Percentiles rank a stretch among this genome's conserved stretches.
These are phyloP conservation scores for Earliella scabrosa DNA, from an alignment of 1,284 basidiomycete species.

Conservation along the genomic window DNA sequence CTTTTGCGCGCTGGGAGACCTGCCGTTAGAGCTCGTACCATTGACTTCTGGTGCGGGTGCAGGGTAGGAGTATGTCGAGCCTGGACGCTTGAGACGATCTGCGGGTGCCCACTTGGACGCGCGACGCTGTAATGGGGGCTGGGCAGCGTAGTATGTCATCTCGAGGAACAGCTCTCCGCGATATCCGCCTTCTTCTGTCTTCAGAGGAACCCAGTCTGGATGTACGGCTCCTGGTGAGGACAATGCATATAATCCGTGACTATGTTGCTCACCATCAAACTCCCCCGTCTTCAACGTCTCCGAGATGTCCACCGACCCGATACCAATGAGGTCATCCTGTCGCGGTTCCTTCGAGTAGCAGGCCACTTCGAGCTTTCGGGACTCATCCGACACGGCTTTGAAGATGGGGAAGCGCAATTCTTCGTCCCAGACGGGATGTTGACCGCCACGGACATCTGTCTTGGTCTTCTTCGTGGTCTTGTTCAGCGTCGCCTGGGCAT, in stretches of 20 bases:
- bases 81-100: conserved; percentile 43
- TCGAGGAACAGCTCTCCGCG: conserved; percentile 79
- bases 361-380: conserved; percentile 61
- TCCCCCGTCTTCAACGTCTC: conserved; percentile 73
- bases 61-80: conserved; percentile 16
- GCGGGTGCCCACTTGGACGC: conserved; percentile 48
- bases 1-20: too few relatives aligned
- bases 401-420: conserved; percentile 67
- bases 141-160: conserved; percentile 75
- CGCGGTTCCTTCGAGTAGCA: conserved; percentile 69
- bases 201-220: conserved; percentile 71
- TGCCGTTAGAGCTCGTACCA: too few relatives aligned
- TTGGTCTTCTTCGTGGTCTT: conserved; percentile 60
- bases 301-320: conserved; percentile 63
- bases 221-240: not conserved
- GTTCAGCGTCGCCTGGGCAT: conserved; percentile 50
- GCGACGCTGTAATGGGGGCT: conserved; percentile 51
- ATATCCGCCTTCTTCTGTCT: conserved; percentile 50
- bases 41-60: not conserved
- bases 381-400: conserved; percentile 47
- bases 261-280: conserved; percentile 65
- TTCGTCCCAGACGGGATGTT: conserved; percentile 79
- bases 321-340: conserved; percentile 64
- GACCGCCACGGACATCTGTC: conserved; percentile 72
- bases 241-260: not conserved